A percentile compares a stretch with the other conserved stretches of the same genome.
Conservation (phyloP, 208 protist species). For the Sergeia podlipaevii region DNA sequence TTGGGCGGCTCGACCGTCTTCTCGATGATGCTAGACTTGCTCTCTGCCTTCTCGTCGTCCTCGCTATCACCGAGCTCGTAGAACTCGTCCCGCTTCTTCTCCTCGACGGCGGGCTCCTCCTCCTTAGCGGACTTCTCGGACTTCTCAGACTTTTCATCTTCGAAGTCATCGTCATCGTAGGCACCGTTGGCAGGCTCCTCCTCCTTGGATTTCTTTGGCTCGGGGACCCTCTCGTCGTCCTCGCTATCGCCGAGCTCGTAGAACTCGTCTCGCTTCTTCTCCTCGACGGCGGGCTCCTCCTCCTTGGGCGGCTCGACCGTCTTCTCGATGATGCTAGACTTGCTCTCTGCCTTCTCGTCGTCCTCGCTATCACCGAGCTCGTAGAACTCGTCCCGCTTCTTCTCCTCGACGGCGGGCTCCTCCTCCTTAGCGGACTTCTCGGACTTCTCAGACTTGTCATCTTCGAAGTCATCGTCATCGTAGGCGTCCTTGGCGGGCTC, state of each 20-base stretch:
- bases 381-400: slow-evolving; percentile 4
- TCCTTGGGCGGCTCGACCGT: background rate
- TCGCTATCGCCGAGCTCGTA: background rate
- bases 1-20: background rate
- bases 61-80: slow-evolving; percentile 8
- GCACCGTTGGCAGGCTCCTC: background rate
- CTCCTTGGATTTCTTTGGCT: background rate
- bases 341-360: slow-evolving; percentile 4
- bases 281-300: background rate
- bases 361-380: slow-evolving; percentile 17
- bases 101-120: slow-evolving; percentile 1
- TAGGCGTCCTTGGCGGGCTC: background rate
- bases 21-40: background rate
- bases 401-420: slow-evolving; percentile 1
- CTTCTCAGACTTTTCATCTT: slow-evolving; percentile 12
- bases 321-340: background rate
- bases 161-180: slow-evolving; percentile 38
- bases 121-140: background rate
- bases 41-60: slow-evolving; percentile 5
- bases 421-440: slow-evolving; percentile 3
- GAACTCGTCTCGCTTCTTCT: slow-evolving; percentile 1
- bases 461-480: background rate
- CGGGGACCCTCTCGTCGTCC: background rate
- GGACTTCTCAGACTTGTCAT: slow-evolving; percentile 1
- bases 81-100: slow-evolving; percentile 4